Base-by-base conservation (phyloP, 179 eudicot species). In the Beta corolliflora region DNA sequence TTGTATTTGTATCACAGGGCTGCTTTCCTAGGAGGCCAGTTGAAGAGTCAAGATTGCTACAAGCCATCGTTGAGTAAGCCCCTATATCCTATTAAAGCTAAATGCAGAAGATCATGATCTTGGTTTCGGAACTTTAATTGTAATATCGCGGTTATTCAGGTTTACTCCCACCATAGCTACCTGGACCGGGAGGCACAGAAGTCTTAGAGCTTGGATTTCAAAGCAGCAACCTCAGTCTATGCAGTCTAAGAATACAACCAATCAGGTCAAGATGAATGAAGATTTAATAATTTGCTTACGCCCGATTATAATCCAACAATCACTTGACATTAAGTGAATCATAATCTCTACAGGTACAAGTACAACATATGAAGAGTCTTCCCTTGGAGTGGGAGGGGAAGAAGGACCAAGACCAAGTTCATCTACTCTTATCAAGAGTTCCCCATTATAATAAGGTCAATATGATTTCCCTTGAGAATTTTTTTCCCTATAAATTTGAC, bases 161-260 rank as follows among this genome's bases (percentile, higher is more conserved):
- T 96, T 94, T 67, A 75, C 85, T 80, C 97, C 98, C 21, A 96
- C 99, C 36, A 84, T 96, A 81, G 73, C 93, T 59, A 94, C 97
- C 12, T 94, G 97, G 97, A 91, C 93, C 12, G 99, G 99, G 81
- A 92, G 92, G 82, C 81, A 89, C 83, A 85, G 99, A 85, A 94
- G 96, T 83, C 91, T 94, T 84, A 91, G 80, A 82, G 97, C 91
- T 21, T 94, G 97, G 93, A 83, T 91, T 79, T 91, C 97, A 2
- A 92, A 91, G 84, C 91, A 91, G 71, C 80, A 68, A 41, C 64
- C 77, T 82, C 92, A 91, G 53, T 87, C 93, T 15, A 81, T 88
- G 92, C 92, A 90, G 86, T 80, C 85, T 23, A 96, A 89, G 86
- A 89, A 81, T 66, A 81, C 90, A 76, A 75, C 86, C 59, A 84